Evolutionary conservation across 176 grass and related monocot genomes (phyloP).

Genomic region (Pharus latifolius): DNA sequence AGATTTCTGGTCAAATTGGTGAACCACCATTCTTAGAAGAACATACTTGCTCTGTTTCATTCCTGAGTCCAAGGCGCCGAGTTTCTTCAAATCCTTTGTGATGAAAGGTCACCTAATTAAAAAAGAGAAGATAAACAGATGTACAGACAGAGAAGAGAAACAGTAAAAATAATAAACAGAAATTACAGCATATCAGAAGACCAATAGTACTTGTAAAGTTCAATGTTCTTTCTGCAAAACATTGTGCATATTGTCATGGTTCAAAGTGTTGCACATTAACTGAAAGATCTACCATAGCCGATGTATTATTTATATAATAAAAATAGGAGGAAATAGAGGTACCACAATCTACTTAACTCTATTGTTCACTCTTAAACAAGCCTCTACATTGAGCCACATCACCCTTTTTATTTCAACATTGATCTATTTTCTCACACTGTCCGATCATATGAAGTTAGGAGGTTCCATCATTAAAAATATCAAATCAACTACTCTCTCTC

Average conservation of each 20-base stretch:
- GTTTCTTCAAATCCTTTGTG: constrained; percentile 99
- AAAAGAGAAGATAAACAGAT: neutral
- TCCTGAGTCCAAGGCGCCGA: constrained; percentile 78
- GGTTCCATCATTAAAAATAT: no score
- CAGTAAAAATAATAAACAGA: neutral
- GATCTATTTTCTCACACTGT: no score
- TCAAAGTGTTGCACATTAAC: neutral
- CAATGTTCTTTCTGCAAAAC: neutral
- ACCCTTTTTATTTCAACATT: no score
- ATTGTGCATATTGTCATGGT: neutral
- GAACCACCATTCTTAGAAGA: neutral
- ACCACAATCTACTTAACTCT: no score
- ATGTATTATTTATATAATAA: no score
- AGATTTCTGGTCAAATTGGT: neutral
- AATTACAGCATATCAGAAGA: neutral
- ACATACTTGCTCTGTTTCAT: constrained; percentile 84
- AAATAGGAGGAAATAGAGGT: no score
- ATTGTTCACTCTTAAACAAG: no score
- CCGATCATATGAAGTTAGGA: no score
- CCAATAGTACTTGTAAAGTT: neutral
- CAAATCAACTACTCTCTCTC: no score
- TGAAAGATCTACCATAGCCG: no score
- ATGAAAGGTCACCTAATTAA: constrained; percentile 72
- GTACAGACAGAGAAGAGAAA: neutral
- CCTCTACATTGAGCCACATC: no score